phyloP scores from a whole-genome alignment of 345 rosid species.

The Isatis tinctoria region DNA sequence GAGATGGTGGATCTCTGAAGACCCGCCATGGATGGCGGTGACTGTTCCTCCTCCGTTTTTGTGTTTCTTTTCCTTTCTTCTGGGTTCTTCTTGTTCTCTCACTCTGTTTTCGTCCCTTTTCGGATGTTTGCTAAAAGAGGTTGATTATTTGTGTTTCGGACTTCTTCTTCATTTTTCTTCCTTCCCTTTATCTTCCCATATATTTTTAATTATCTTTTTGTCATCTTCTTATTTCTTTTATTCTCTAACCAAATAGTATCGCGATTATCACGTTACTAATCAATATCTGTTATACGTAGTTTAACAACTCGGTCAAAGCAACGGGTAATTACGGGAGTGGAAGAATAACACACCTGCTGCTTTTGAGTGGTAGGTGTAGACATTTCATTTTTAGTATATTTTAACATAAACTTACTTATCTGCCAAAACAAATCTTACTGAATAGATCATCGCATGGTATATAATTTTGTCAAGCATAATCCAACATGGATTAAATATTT shows the following conservation, averaged over 20 bases:
- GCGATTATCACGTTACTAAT: not conserved
- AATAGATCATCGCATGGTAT: not conserved
- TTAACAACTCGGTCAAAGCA: constrained; percentile 24
- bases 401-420: not conserved
- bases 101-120: not conserved
- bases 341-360: not conserved
- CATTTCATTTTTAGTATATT: not conserved
- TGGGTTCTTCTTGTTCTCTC: not conserved
- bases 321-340: not conserved
- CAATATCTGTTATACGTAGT: constrained; percentile 10
- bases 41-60: constrained; percentile 16
- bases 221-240: not conserved
- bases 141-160: constrained; percentile 17
- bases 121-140: constrained; percentile 3
- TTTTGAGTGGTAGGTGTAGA: not conserved
- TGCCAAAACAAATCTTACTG: not conserved
- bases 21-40: constrained; percentile 55
- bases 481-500: not conserved
- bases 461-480: not conserved
- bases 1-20: constrained; percentile 85
- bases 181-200: not conserved
- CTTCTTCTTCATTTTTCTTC: not conserved
- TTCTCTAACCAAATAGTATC: not conserved
- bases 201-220: not conserved
- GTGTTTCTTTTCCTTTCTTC: not conserved